Evolutionary conservation across 1,139 yeast genomes (phyloP), one percentile per base, ranked within the genome.

Genomic region (Kluyveromyces sp.): DNA sequence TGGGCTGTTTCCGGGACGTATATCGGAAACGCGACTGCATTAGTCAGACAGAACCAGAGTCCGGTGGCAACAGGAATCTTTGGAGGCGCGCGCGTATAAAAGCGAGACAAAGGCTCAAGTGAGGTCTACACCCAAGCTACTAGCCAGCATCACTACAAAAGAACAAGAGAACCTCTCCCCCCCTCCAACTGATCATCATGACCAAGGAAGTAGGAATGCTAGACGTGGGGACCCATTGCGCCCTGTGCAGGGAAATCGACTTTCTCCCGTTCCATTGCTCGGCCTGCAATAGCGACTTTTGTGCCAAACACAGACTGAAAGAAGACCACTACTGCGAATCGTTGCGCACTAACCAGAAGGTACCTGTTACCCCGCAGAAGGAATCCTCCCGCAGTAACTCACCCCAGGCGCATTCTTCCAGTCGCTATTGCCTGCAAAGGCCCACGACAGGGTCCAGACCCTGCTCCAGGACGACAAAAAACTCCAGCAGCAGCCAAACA

Each of bases 211-310:
- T 63, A 41, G 81, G 81, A 21, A 66, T 83, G 61, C 71, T 83
- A 67, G 82, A 83, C 55, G 79, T 83, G 5, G 92, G 92, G 3
- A 70, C 77, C 51, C 83, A 82, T 58, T 84, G 94, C 59, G 61
- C 69, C 31, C 72, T 72, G 45, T 84, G 94, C 61, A 70, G 77
- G 44, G 78, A 75, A 55, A 63, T 82, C 4, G 94, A 84, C 58
- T 83, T 83, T 56, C 66, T 84, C 33, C 90, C 94, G 1, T 83
- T 79, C 62, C 70, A 68, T 36, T 84, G 94, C 62, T 74, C 73
- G 36, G 65, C 62, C 44, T 83, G 92, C 59, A 64, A 73, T 15
- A 61, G 65, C n/a, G 70, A 74, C 2, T 83, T 70, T 55, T 84
- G 94, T 60, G 67, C 75, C 2, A 69, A 72, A 31, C 92, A 83